These are phyloP conservation scores for Salix purpurea DNA, from an alignment of 345 rosid genomes.

Conservation along the genomic window DNA sequence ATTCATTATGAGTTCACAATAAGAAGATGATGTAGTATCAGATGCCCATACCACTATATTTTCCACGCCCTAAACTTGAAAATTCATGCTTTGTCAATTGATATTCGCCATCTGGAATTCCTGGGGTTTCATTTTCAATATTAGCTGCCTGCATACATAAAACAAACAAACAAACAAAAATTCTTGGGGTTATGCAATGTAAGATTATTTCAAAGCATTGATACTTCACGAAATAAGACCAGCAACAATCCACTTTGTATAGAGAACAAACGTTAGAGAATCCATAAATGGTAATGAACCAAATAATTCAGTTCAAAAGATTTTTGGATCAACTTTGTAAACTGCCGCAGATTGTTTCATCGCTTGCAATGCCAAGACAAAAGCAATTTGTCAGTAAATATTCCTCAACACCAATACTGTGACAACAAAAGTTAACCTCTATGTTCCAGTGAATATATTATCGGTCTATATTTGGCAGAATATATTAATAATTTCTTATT, in stretches of 20 bases:
- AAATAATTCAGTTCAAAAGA: background rate
- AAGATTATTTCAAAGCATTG: background rate
- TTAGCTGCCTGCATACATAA: slow-evolving; percentile 67
- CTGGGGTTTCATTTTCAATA: slow-evolving; percentile 68
- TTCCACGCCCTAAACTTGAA: slow-evolving; percentile 63
- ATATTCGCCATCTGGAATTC: slow-evolving; percentile 59
- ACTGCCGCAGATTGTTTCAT: background rate
- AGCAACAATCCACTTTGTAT: background rate
- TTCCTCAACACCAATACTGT: background rate
- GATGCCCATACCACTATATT: slow-evolving; percentile 65
- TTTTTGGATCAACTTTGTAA: background rate
- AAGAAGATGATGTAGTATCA: slow-evolving; percentile 7
- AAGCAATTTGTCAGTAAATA: background rate
- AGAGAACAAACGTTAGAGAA: background rate
- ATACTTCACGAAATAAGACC: background rate
- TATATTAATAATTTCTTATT: background rate
- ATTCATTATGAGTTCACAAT: background rate
- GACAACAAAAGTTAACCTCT: background rate
- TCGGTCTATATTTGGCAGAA: background rate
- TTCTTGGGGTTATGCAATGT: background rate
- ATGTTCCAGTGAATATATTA: background rate
- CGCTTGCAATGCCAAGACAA: background rate
- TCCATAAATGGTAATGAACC: background rate
- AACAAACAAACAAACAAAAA: background rate
- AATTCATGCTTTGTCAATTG: slow-evolving; percentile 66